Percentiles rank a stretch among this genome's conserved stretches.
Conservation (phyloP, 441 rosid genomes). For the Jatropha multifida region DNA sequence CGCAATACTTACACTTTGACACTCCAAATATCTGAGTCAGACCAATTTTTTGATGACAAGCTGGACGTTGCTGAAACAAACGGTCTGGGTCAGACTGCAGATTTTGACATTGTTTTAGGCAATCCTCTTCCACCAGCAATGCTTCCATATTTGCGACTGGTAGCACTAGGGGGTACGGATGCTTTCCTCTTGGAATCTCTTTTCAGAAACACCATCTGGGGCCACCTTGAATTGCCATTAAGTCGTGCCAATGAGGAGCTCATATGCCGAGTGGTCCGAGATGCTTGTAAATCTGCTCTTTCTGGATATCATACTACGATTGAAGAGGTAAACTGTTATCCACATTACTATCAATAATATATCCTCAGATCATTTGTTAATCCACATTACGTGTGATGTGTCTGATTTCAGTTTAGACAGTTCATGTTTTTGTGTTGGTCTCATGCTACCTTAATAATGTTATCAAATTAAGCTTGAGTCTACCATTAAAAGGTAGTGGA, state of each 20-base stretch:
- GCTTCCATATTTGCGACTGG: conserved; percentile 77
- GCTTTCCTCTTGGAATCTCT: conserved; percentile 89
- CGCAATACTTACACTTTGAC: conserved; percentile 77
- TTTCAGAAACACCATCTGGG: conserved; percentile 83
- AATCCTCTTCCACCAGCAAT: conserved; percentile 64
- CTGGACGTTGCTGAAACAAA: conserved; percentile 84
- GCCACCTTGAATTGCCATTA: conserved; percentile 78
- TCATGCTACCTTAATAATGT: not conserved
- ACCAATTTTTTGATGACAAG: conserved; percentile 72
- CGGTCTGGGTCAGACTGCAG: conserved; percentile 63
- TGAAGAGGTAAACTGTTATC: conserved; percentile 61
- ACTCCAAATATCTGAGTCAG: conserved; percentile 66
- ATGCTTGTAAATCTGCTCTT: conserved; percentile 86
- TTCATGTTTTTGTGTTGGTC: not conserved
- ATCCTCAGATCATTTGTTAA: not conserved
- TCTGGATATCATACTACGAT: conserved; percentile 66
- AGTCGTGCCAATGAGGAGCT: conserved; percentile 83
- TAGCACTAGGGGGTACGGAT: conserved; percentile 80
- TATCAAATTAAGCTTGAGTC: not conserved
- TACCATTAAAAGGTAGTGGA: not conserved
- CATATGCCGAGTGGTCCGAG: conserved; percentile 69
- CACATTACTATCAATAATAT: not conserved
- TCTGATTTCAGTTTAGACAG: not conserved
- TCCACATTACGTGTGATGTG: not conserved
- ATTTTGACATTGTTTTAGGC: conserved; percentile 63